These are phyloP conservation scores for Kodamaea leandrae DNA, from an alignment of 805 yeast genomes.

Conservation along the genomic window DNA sequence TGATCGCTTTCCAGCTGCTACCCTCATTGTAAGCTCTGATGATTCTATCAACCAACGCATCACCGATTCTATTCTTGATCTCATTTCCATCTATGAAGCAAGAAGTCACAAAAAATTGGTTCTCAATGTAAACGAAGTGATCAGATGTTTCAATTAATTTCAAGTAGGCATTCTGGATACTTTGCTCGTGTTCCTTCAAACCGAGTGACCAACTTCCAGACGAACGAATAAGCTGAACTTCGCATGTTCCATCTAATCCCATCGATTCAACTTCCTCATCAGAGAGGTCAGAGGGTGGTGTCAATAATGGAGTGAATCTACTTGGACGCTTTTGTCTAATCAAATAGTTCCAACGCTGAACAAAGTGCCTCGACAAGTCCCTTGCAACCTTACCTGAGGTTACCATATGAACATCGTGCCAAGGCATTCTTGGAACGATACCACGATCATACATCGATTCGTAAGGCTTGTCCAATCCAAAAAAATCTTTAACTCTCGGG, in stretches of 20 bases:
- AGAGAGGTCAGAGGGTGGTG: constrained; percentile 89
- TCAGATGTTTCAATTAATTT: constrained; percentile 88
- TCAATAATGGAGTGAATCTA: constrained; percentile 82
- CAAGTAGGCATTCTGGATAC: constrained; percentile 90
- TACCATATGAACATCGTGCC: constrained; percentile 99
- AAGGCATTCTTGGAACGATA: constrained; percentile 90
- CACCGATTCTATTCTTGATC: constrained; percentile 87
- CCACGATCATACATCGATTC: constrained; percentile 89
- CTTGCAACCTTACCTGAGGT: constrained; percentile 92
- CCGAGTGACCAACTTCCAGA: constrained; percentile 95
- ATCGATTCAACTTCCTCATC: constrained; percentile 63
- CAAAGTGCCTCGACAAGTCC: constrained; percentile 89
- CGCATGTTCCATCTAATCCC: constrained; percentile 80
- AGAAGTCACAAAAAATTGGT: constrained; percentile 92
- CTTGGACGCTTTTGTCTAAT: constrained; percentile 93
- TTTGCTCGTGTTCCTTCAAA: constrained; percentile 74
- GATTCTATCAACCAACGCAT: constrained; percentile 95
- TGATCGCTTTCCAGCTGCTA: constrained; percentile 83
- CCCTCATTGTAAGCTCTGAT: constrained; percentile 79
- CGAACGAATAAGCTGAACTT: constrained; percentile 84
- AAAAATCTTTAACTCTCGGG: constrained; percentile 89
- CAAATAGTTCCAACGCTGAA: constrained; percentile 95
- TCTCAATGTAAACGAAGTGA: constrained; percentile 91
- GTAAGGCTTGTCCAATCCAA: constrained; percentile 75
- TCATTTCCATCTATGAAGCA: constrained; percentile 80